Evolutionary conservation across 2,329 filamentous ascomycete genomes (phyloP).

Genomic region (Aureobasidium sp.): DNA sequence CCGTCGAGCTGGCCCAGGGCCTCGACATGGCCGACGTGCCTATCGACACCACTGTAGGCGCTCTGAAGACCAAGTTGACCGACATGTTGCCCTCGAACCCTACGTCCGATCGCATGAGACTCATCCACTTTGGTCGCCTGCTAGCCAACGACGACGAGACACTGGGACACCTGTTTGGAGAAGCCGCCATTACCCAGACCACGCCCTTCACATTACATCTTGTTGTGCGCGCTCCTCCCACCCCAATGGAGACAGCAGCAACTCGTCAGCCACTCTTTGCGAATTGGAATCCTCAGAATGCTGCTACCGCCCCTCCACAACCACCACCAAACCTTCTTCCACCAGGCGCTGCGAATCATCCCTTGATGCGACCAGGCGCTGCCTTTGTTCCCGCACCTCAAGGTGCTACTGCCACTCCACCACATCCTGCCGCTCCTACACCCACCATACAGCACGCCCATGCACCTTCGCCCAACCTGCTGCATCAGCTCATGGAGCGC

Average conservation of each 20-base stretch:
- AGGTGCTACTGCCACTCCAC: neutral
- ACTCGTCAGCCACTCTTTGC: slow-evolving; percentile 1
- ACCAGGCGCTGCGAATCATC: neutral
- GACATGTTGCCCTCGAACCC: slow-evolving; percentile 42
- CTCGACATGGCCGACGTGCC: slow-evolving; percentile 19
- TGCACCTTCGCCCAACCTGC: neutral
- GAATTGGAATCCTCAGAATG: neutral
- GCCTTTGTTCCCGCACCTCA: neutral
- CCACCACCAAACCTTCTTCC: neutral
- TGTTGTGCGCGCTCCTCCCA: slow-evolving; percentile 19
- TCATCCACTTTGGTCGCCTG: slow-evolving; percentile 53
- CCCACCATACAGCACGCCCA: neutral
- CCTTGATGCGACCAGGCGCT: neutral
- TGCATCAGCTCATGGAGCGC: slow-evolving; percentile 2
- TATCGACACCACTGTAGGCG: slow-evolving; percentile 39
- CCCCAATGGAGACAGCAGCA: neutral
- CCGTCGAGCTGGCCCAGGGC: slow-evolving; percentile 7
- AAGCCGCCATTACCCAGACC: slow-evolving; percentile 40
- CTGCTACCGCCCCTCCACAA: neutral
- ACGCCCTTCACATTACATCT: slow-evolving; percentile 30
- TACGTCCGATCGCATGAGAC: slow-evolving; percentile 42
- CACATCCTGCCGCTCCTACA: neutral
- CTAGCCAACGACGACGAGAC: slow-evolving; percentile 44
- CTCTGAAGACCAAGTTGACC: slow-evolving; percentile 48
- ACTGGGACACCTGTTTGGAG: slow-evolving; percentile 45